Conservation (phyloP, 2,329 filamentous ascomycete species). For the Atkinsonella hypoxylon region DNA sequence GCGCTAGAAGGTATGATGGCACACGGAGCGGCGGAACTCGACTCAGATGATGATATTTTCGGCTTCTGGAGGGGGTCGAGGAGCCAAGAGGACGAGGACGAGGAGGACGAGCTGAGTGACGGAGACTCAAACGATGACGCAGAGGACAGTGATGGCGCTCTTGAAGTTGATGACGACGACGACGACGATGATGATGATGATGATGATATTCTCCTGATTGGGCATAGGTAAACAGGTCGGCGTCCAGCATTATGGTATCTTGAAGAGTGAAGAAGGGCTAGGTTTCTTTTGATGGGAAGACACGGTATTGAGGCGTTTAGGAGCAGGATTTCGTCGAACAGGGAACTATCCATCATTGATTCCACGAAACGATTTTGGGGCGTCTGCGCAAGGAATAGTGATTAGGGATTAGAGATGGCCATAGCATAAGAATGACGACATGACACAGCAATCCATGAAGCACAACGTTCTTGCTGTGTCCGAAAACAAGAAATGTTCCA, state of each 20-base stretch:
- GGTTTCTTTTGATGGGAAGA: background rate
- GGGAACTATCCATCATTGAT: background rate
- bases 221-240: constrained; percentile 29
- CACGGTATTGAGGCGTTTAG: background rate
- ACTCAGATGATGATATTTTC: constrained; percentile 44
- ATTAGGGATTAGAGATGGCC: too few relatives aligned
- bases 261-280: background rate
- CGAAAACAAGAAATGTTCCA: background rate
- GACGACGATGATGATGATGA: constrained; percentile 32
- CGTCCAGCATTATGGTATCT: background rate
- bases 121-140: constrained; percentile 34
- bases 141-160: constrained; percentile 35
- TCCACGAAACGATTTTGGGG: background rate
- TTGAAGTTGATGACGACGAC: constrained; percentile 26
- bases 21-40: constrained; percentile 23
- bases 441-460: background rate
- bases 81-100: constrained; percentile 27
- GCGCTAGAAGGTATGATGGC: constrained; percentile 15
- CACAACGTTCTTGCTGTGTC: background rate
- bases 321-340: background rate
- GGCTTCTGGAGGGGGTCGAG: constrained; percentile 40
- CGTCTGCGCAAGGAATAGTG: background rate
- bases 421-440: background rate
- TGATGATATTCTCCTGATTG: constrained; percentile 37
- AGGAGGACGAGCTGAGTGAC: constrained; percentile 28